Evolutionary conservation across 2,329 filamentous ascomycete genomes (phyloP), one percentile per base, ranked within the genome.

Genomic region (Calonectria leucothoes): DNA sequence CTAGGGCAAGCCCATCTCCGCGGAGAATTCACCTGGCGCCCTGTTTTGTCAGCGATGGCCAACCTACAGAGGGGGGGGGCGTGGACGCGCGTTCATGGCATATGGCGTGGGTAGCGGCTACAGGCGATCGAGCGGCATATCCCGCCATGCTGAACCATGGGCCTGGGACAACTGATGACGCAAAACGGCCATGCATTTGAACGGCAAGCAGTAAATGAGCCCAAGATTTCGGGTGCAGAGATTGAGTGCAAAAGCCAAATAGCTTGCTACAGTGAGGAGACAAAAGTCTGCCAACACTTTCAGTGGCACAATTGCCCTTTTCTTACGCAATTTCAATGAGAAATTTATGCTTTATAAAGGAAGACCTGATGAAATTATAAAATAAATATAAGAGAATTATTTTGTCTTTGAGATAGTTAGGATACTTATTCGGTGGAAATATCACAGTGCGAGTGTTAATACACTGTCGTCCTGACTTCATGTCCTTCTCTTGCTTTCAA

Each of bases 31-130:
- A 39, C 29, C 39, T 27, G 33, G 31, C 27, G 23, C 39, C 23
- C 27, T 35, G 35, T 55, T 75, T 72, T 72, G 75, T 74, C 70
- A 76, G 74, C 69, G 69, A 74, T 76, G 69, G 74, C 75, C 61
- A 76, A 76, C 61, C 52, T 42, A 27, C n/a, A 23, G 63, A 52
- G 45, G 23, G 55, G 52, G 48, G 42, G 48, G 42, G 69, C 29
- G 33, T 37, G 51, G 42, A 70, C 37, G 63, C 52, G 63, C 37
- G 69, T 70, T 17, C 33, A 27, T 29, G 11, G n/a, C 31, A 25
- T 23, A 39, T 61, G 55, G 55, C 33, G 12, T n/a, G 5, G 39
- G 59, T 27, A 8, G 42, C 29, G 59, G 59, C 17, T 31, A 48
- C 37, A 37, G 20, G 45, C 45, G 31, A 39, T 25, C 31, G 64